Base-by-base conservation (phyloP, 305 asterid genomes). In the Ilex paraguariensis region DNA sequence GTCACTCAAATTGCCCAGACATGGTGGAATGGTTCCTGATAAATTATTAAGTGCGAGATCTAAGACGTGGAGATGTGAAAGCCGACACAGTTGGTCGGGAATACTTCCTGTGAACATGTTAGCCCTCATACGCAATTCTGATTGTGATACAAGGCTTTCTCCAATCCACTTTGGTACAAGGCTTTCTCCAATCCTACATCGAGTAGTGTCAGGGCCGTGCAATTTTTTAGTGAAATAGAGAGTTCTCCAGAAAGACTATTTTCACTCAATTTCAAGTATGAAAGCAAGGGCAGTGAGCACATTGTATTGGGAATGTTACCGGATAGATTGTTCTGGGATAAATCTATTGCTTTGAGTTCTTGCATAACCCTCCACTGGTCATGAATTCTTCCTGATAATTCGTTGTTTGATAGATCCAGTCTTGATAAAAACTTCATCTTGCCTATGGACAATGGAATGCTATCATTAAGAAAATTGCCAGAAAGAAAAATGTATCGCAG, bases 121-220 rank as follows among this genome's bases (percentile, higher is more conserved):
- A 46, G 53, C 65, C 1, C 7, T 14, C 0, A 70, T 55, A 48
- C 39, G 58, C 10, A 70, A 57, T 14, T 57, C 58, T 31, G n/a
- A 14, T 54, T 64, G 14, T 6, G 9, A 0, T 10, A 61, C 11
- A 1, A 54, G 45, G 39, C 10, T 30, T 42, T 59, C 63, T 36
- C 70, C 70, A 9, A 57, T 11, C 75, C 67, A 65, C 3, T 21
- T 12, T 32, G 71, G 75, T 54, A 71, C 60, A 7, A 57, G n/a
- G n/a, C n/a, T n/a, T 66, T 66, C 17, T 13, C 51, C n/a, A n/a
- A n/a, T 40, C 60, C 70, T 3, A 66, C 48, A 60, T 71, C 76
- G 56, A 66, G 33, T 16, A 61, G 21, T 2, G 0, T 5, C 42
- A 65, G 55, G 3, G 1, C 2, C 9, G 33, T 71, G 40, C 57